Evolutionary conservation across 805 yeast species (phyloP), one percentile per base, ranked within the genome.

Genomic region (Metschnikowia dekortorum): DNA sequence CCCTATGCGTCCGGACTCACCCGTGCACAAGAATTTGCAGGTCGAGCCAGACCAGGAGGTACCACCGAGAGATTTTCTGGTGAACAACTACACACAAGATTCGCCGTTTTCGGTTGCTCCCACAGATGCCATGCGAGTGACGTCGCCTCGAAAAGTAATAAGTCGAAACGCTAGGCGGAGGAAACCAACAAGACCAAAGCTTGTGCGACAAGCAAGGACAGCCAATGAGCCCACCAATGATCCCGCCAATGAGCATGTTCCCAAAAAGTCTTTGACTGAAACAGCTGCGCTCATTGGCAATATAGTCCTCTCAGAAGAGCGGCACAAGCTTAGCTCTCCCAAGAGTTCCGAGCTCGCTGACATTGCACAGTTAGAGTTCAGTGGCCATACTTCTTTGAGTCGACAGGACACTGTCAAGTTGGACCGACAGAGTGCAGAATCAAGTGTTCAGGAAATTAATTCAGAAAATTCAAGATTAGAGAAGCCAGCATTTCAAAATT

Each of bases 21-120:
- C 45, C 6, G 31, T 42, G 8, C 30, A 32, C 18, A 29, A 11
- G 32, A 53, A 22, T 6, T 28, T 10, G 9, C 37, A 30, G 31
- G 33, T 35, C 3, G 10, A 28, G 48, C 76, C 75, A 1, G 73
- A 78, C 4, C 73, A 67, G n/a, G 70, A 70, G 1, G 62, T 69
- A 2, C 50, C 68, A 0, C 56, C 67, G 4, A 57, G 53, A 39
- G 66, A 65, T 22, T 74, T 78, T 1, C 78, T 78, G 6, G 70
- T 69, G 50, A 70, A 56, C 49, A 61, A 60, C 13, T 41, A 31
- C 45, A 32, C 32, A 13, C 38, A 42, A 16, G 45, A 33, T 11
- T 42, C 45, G 30, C 45, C 45, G 4, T 42, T 42, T 42, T 42
- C 38, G 38, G 37, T 14, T n/a, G n/a, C 45, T n/a, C 22, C 31